Conservation (phyloP, 495 filamentous ascomycete species). For the Geopyxis carbonaria region DNA sequence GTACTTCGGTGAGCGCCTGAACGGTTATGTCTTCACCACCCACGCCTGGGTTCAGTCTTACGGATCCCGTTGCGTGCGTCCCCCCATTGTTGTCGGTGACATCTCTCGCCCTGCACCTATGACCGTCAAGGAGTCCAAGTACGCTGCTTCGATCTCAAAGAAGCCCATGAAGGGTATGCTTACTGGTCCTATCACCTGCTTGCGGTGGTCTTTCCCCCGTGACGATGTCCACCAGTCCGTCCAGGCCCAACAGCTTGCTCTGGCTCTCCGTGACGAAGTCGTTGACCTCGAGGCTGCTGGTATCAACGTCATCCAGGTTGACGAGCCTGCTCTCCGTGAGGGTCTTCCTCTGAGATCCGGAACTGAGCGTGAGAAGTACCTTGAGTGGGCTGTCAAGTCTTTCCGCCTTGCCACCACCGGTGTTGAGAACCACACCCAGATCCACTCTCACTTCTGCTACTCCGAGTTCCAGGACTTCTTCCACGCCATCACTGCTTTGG, state of each 20-base stretch:
- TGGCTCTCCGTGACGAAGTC: slow-evolving; percentile 96
- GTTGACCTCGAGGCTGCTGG: slow-evolving; percentile 92
- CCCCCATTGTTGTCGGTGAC: slow-evolving; percentile 95
- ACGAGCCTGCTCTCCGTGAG: slow-evolving; percentile 97
- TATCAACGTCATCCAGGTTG: slow-evolving; percentile 94
- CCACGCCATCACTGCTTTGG: slow-evolving; percentile 94
- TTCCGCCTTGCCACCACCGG: slow-evolving; percentile 89
- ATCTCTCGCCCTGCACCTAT: slow-evolving; percentile 89
- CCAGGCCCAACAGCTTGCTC: slow-evolving; percentile 94
- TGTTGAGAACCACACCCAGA: slow-evolving; percentile 85
- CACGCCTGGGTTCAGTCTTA: slow-evolving; percentile 98
- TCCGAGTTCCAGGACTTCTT: slow-evolving; percentile 99
- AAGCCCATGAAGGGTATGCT: slow-evolving; percentile 99
- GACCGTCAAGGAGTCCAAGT: slow-evolving; percentile 99
- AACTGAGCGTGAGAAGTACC: slow-evolving; percentile 81
- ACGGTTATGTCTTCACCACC: slow-evolving; percentile 96
- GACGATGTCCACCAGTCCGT: slow-evolving; percentile 97
- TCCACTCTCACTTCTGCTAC: slow-evolving; percentile 99
- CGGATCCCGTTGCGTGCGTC: slow-evolving; percentile 92
- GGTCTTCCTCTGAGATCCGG: slow-evolving; percentile 91
- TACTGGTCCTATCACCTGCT: slow-evolving; percentile 93
- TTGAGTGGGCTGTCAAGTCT: slow-evolving; percentile 87
- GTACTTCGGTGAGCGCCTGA: slow-evolving; percentile 95
- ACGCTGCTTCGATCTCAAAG: slow-evolving; percentile 83
- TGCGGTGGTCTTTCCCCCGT: slow-evolving; percentile 99